These are phyloP conservation scores for Naganishia vishniacii DNA, from an alignment of 768 basidiomycete genomes.

Conservation along the genomic window DNA sequence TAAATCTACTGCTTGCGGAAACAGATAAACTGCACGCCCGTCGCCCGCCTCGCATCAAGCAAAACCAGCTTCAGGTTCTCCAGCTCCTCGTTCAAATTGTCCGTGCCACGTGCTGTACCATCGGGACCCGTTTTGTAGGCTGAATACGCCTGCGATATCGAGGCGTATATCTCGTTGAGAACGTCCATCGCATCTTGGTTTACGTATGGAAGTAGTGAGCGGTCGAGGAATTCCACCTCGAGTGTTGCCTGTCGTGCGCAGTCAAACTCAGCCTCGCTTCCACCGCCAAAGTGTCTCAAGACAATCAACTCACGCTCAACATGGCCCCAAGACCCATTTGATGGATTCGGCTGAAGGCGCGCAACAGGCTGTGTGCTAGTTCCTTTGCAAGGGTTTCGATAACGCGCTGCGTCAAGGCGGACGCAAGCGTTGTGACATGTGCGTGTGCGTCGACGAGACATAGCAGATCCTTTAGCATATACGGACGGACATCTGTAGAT, in stretches of 20 bases:
- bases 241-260: constrained; percentile 70
- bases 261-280: constrained; percentile 7
- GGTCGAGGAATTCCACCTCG: constrained; percentile 98
- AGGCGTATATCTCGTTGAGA: constrained; percentile 85
- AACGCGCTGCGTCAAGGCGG: constrained; percentile 72
- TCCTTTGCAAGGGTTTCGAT: constrained; percentile 75
- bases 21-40: constrained; percentile 90
- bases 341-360: constrained; percentile 79
- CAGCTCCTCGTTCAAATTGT: constrained; percentile 72
- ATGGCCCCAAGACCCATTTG: constrained; percentile 97
- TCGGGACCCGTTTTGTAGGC: constrained; percentile 52
- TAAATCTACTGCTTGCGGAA: constrained; percentile 53
- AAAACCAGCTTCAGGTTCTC: constrained; percentile 88
- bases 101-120: constrained; percentile 22
- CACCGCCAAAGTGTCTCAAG: background rate
- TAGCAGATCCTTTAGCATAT: constrained; percentile 84
- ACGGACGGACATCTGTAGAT: constrained; percentile 90
- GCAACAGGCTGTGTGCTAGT: constrained; percentile 73
- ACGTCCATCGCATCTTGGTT: constrained; percentile 69
- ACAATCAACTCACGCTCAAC: constrained; percentile 65
- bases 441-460: constrained; percentile 86
- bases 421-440: constrained; percentile 74
- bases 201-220: constrained; percentile 83
- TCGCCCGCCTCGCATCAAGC: constrained; percentile 78
- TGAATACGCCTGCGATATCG: constrained; percentile 86